phyloP scores from a whole-genome alignment of 2,329 filamentous ascomycete genomes.

The Fusarium nygamai region DNA sequence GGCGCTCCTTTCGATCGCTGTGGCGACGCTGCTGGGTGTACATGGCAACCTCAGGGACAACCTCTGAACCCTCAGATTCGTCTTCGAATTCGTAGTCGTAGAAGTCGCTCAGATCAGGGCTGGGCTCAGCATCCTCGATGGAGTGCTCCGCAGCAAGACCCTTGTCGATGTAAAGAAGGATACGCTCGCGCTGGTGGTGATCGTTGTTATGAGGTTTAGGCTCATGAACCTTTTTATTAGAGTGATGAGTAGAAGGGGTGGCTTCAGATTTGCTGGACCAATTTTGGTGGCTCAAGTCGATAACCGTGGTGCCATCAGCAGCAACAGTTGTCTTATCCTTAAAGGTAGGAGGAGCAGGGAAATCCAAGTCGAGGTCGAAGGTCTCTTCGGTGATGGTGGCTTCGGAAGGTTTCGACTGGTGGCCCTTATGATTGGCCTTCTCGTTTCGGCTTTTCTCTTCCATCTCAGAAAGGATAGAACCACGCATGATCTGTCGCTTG shows the following conservation, averaged over 20 bases:
- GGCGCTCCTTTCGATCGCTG: constrained; percentile 12
- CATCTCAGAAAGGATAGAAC: constrained; percentile 56
- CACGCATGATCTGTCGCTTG: constrained; percentile 66
- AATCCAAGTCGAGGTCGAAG: constrained; percentile 50
- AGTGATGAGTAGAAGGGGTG: neutral
- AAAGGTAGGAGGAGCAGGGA: constrained; percentile 48
- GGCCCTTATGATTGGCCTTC: constrained; percentile 30
- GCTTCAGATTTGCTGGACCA: neutral
- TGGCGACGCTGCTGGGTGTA: constrained; percentile 30
- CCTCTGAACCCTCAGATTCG: constrained; percentile 34
- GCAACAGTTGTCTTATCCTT: constrained; percentile 40
- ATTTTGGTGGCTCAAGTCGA: constrained; percentile 36
- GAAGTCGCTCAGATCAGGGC: constrained; percentile 53
- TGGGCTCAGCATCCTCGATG: constrained; percentile 46
- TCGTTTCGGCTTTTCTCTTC: constrained; percentile 46
- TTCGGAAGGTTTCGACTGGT: constrained; percentile 45
- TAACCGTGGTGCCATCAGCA: constrained; percentile 38
- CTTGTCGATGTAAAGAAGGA: constrained; percentile 46
- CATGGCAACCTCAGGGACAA: constrained; percentile 26
- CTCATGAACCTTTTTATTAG: constrained; percentile 21
- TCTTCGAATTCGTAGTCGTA: constrained; percentile 49
- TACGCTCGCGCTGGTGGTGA: constrained; percentile 39
- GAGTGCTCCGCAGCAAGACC: constrained; percentile 30
- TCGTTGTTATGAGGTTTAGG: constrained; percentile 14
- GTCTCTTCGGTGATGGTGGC: constrained; percentile 45